Base-by-base conservation (phyloP, 2,329 filamentous ascomycete species). In the Penicillium sp. region DNA sequence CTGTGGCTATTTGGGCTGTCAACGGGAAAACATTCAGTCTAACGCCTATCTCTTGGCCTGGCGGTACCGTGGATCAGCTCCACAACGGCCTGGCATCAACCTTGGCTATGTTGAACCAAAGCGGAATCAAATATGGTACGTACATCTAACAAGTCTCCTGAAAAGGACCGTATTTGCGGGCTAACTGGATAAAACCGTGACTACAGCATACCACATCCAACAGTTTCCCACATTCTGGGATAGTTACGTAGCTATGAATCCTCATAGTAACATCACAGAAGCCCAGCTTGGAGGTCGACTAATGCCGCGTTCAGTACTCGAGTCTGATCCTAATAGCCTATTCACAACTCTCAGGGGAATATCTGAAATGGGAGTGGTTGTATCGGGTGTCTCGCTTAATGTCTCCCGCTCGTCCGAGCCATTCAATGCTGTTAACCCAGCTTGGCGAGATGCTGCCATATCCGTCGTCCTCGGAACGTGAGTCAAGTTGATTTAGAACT, bases 201-300 rank as follows among this genome's bases (percentile, higher is more conserved):
- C 10, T 13, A 26, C 16, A 68, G 64, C 45, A 10, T 63, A 62
- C 30, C 38, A 56, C 19, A 59, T 64, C n/a, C 13, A 63, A 4
- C 52, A 59, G 1, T 66, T 66, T 38, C 49, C 64, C 7, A 63
- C 65, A 8, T 68, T 59, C 28, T 96, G 96, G 75, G 95, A 95
- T 80, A 87, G 82, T 35, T 84, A 91, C 69, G 91, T 96, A 68
- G 86, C 85, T 69, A 83, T 97, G 68, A 89, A 92, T 73, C 57
- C 56, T 7, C 40, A 45, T 6, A 28, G 53, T 8, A 66, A 66
- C 10, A 61, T 68, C 28, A 66, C 60, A 0, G 65, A 66, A 5
- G 57, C 52, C 16, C 52, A 65, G 6, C 13, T 64, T 14, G 68
- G 68, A n/a, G 66, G 68, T 2, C 56, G 65, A 1, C 56, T 69